These are phyloP conservation scores for Rhizopogon vinicolor DNA, from an alignment of 768 basidiomycete genomes.

Conservation along the genomic window DNA sequence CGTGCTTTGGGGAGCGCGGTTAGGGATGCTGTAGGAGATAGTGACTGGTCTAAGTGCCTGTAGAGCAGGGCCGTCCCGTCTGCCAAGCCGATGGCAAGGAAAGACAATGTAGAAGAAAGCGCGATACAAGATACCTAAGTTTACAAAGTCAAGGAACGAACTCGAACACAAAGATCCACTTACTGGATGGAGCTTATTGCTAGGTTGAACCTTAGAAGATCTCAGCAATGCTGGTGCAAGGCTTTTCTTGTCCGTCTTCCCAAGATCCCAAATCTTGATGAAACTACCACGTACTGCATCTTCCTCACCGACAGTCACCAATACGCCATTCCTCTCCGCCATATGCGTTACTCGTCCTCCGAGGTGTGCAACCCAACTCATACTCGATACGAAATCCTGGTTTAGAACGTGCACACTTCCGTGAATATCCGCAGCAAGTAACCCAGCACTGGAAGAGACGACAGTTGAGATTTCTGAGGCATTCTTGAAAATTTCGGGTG, in stretches of 20 bases:
- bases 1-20: slow-evolving; percentile 85
- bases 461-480: slow-evolving; percentile 73
- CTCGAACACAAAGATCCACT: slow-evolving; percentile 7
- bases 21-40: slow-evolving; percentile 59
- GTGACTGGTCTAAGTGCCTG: slow-evolving; percentile 86
- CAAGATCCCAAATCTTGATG: slow-evolving; percentile 88
- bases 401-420: slow-evolving; percentile 77
- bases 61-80: slow-evolving; percentile 93
- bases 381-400: slow-evolving; percentile 62
- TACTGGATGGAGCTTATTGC: slow-evolving; percentile 78
- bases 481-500: slow-evolving; percentile 77
- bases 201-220: slow-evolving; percentile 71
- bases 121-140: slow-evolving; percentile 73
- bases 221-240: slow-evolving; percentile 61
- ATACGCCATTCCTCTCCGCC: slow-evolving; percentile 71
- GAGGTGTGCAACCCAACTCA: slow-evolving; percentile 78
- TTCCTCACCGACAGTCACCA: slow-evolving; percentile 94
- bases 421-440: slow-evolving; percentile 82
- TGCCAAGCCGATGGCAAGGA: slow-evolving; percentile 90
- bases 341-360: slow-evolving; percentile 84
- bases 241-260: slow-evolving; percentile 61
- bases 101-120: slow-evolving; percentile 69
- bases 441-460: slow-evolving; percentile 55
- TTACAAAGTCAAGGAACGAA: neutral
- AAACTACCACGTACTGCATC: slow-evolving; percentile 59